Percentiles rank a stretch among this genome's conserved stretches.
phyloP scores from a whole-genome alignment of 306 rosid species.

The Corylus avellana region DNA sequence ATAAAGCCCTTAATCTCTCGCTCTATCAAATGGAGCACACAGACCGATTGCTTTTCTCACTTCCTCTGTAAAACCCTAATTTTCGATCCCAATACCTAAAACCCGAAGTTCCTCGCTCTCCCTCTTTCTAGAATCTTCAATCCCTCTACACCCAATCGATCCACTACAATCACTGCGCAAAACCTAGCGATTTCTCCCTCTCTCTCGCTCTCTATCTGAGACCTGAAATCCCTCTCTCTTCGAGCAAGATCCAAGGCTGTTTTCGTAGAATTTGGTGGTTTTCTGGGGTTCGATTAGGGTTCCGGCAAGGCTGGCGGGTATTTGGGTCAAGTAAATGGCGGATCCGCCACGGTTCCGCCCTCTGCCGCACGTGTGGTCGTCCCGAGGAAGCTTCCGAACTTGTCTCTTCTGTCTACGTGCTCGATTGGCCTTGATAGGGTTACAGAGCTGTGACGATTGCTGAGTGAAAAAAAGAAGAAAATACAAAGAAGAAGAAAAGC shows the following conservation, averaged over 20 bases:
- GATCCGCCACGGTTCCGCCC: slow-evolving; percentile 83
- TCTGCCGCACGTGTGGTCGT: slow-evolving; percentile 24
- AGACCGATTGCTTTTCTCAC: slow-evolving; percentile 40
- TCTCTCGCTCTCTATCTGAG: not conserved
- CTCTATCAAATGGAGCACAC: slow-evolving; percentile 22
- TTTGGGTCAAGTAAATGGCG: slow-evolving; percentile 69
- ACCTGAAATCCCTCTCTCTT: not conserved
- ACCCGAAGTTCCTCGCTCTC: slow-evolving; percentile 26
- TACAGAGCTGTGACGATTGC: slow-evolving; percentile 44
- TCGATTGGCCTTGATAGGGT: slow-evolving; percentile 46
- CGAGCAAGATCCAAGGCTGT: slow-evolving; percentile 44
- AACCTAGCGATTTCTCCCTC: not conserved
- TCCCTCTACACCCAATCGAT: slow-evolving; percentile 31
- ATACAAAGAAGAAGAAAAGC: slow-evolving; percentile 41
- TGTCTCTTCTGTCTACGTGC: slow-evolving; percentile 11
- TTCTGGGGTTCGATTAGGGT: slow-evolving; percentile 36
- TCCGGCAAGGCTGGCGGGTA: slow-evolving; percentile 73
- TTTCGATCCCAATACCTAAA: slow-evolving; percentile 29
- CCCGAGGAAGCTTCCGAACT: slow-evolving; percentile 31
- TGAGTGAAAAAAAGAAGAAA: slow-evolving; percentile 16
- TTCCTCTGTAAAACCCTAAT: slow-evolving; percentile 81
- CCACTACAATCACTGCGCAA: slow-evolving; percentile 31
- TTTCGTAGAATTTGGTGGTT: slow-evolving; percentile 15
- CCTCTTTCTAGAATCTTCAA: slow-evolving; percentile 35
- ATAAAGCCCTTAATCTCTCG: slow-evolving; percentile 13